These are phyloP conservation scores for Gnomoniopsis smithogilvyi DNA, from an alignment of 2,329 filamentous ascomycete species.

Conservation along the genomic window DNA sequence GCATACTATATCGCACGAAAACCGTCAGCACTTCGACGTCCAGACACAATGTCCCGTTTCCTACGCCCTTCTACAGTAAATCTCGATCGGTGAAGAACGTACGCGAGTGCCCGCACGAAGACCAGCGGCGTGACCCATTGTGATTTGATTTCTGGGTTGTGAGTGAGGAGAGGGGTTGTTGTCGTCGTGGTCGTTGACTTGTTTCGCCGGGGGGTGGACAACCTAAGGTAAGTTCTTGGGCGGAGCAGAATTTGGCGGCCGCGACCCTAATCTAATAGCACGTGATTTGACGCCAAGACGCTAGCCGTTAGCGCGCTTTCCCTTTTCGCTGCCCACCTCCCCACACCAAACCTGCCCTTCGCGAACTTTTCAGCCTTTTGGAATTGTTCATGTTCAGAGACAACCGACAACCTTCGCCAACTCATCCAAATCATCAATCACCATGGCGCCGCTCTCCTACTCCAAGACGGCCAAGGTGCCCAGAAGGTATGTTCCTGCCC, in stretches of 20 bases:
- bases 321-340: not conserved
- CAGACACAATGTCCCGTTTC: not conserved
- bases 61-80: not conserved
- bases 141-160: constrained; percentile 45
- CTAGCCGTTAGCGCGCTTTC: not conserved
- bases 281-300: not conserved
- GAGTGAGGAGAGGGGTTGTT: constrained; percentile 34
- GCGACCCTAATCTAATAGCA: constrained; percentile 1
- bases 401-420: constrained; percentile 1
- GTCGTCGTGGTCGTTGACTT: constrained; percentile 44
- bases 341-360: not conserved
- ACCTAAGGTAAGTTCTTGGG: constrained; percentile 18
- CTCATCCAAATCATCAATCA: constrained; percentile 23
- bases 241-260: not conserved
- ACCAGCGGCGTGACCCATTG: constrained; percentile 86
- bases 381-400: not conserved
- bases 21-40: constrained; percentile 31
- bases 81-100: constrained; percentile 38
- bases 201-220: constrained; percentile 11
- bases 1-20: constrained; percentile 61
- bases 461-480: constrained; percentile 99
- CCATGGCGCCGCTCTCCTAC: constrained; percentile 65
- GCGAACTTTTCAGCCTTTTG: constrained; percentile 4
- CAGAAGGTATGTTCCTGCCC: constrained; percentile 23
- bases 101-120: constrained; percentile 82